Evolutionary conservation across 768 basidiomycete genomes (phyloP), one percentile per base, ranked within the genome.

Genomic region (Tephrocybe sp.): DNA sequence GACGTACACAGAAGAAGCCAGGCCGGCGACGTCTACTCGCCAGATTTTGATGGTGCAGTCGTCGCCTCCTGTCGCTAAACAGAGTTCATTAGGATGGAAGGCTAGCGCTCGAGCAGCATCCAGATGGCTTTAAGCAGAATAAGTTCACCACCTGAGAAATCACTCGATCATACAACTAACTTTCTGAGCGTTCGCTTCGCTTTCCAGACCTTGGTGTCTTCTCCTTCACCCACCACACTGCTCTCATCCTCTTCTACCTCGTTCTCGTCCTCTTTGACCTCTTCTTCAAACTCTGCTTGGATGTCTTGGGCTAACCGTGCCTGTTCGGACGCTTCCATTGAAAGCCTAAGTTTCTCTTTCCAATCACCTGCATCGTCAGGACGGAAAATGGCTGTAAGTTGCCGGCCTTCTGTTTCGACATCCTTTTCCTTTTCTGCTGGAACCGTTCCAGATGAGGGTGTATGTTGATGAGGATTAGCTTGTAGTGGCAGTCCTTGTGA

Each of bases 41-140:
- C 97, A 99, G 45, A 97, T 80, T 67, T 99, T 99, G 47, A 98
- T 85, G 6, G 92, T 94, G 64, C 83, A 90, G 63, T 99, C 97
- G 63, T 97, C 95, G 23, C 94, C 91, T 19, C 88, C 97, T 39
- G 88, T 92, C n/a, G 89, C 94, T 46, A 98, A 71, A 60, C 86
- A 86, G 37, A 92, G 69, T 56, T 91, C 90, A 29, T 74, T 86
- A 1, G 90, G 90, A 61, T 93, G 91, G 78, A 97, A 95, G 0
- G 90, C 85, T 19, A 98, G 73, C 6, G 91, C 86, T 45, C 94
- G 84, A 33, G 97, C 93, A 12, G 91, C 84, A 66, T 97, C 95
- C 53, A 99, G 74, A 67, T 99, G 97, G 66, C 93, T 95, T 59
- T 41, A 22, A 43, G 49, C 42, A 40, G 48, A 44, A 56, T 57